Percentiles rank a stretch among this genome's conserved stretches.
Evolutionary conservation across 2,329 filamentous ascomycete genomes (phyloP).

Genomic region (Penicillium italicum): DNA sequence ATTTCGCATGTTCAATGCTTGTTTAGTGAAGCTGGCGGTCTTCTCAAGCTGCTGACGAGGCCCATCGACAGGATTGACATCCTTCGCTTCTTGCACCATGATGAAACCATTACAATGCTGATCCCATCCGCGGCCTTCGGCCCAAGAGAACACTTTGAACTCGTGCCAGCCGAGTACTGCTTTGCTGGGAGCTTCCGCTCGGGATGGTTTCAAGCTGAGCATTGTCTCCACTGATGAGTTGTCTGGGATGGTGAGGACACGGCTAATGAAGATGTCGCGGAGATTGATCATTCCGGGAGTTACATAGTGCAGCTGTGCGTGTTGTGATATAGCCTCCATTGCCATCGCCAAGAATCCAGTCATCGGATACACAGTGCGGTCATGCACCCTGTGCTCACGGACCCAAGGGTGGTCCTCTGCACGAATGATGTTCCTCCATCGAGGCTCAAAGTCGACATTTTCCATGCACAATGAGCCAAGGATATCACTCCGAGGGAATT

Average conservation of each 20-base stretch:
- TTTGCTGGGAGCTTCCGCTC: conserved; percentile 14
- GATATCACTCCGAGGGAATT: conserved; percentile 19
- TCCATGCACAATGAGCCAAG: conserved; percentile 19
- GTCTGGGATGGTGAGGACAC: conserved; percentile 20
- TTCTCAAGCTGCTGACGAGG: conserved; percentile 4
- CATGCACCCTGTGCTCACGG: conserved; percentile 21
- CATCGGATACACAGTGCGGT: conserved; percentile 23
- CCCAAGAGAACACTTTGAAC: conserved; percentile 26
- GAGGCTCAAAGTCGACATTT: conserved; percentile 22
- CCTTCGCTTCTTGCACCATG: conserved; percentile 20
- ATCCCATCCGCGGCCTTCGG: conserved; percentile 21
- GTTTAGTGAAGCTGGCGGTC: neutral
- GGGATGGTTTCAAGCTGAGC: conserved; percentile 15
- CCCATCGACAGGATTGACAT: conserved; percentile 18
- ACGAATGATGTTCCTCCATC: conserved; percentile 24
- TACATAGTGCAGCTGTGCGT: conserved; percentile 20
- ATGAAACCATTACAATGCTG: conserved; percentile 23
- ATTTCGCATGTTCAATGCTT: conserved; percentile 3
- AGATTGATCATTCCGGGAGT: conserved; percentile 18
- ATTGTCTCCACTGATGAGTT: conserved; percentile 20
- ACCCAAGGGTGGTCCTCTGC: conserved; percentile 25
- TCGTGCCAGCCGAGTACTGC: conserved; percentile 24
- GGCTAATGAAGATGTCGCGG: conserved; percentile 21
- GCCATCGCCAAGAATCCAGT: conserved; percentile 25
- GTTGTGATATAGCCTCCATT: conserved; percentile 22